These are phyloP conservation scores for Sisymbrium altissimum DNA, from an alignment of 345 rosid species.

Conservation along the genomic window DNA sequence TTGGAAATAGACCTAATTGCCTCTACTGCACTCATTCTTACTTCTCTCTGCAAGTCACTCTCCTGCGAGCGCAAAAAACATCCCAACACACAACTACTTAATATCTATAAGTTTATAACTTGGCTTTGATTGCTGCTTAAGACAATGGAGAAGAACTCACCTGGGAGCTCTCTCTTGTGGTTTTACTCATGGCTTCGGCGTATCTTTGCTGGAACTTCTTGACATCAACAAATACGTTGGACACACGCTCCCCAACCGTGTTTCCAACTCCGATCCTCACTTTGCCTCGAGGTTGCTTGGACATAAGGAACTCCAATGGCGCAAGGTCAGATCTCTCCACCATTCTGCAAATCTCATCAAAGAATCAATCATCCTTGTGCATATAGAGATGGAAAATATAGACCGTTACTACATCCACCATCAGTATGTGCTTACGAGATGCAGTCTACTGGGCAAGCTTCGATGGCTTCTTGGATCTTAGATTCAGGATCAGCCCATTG, in stretches of 20 bases:
- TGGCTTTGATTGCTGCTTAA: neutral
- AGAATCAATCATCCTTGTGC: neutral
- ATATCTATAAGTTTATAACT: neutral
- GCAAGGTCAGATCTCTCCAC: constrained; percentile 88
- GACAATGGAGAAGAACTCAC: constrained; percentile 18
- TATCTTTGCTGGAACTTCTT: constrained; percentile 67
- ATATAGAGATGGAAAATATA: neutral
- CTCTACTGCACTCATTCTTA: constrained; percentile 58
- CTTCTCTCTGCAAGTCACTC: constrained; percentile 44
- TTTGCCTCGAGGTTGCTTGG: constrained; percentile 86
- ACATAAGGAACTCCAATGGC: constrained; percentile 83
- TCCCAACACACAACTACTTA: constrained; percentile 1
- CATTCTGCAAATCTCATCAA: constrained; percentile 34
- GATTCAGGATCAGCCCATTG: constrained; percentile 93
- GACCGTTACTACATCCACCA: neutral
- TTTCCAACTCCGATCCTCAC: constrained; percentile 70
- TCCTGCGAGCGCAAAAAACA: constrained; percentile 42
- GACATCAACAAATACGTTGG: constrained; percentile 74
- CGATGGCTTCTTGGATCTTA: constrained; percentile 71
- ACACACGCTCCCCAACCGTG: constrained; percentile 56
- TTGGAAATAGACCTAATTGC: constrained; percentile 64
- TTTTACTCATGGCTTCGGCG: constrained; percentile 37
- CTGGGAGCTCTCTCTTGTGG: constrained; percentile 28
- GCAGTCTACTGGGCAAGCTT: constrained; percentile 81
- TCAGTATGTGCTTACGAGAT: constrained; percentile 53